Base-by-base conservation (phyloP, 495 filamentous ascomycete species). In the Lepraria neglecta region DNA sequence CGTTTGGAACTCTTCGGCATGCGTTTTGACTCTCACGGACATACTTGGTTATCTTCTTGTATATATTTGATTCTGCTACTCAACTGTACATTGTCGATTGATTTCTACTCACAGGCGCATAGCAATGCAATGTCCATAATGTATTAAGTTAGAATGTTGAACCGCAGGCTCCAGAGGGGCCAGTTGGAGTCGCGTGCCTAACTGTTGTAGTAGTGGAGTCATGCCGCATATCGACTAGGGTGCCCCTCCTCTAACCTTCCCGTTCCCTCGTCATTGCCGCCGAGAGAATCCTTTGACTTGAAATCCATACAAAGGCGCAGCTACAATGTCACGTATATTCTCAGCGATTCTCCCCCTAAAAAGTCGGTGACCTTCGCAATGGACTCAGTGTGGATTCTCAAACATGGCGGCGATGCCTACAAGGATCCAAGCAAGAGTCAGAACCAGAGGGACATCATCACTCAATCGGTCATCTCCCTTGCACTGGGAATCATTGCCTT, bases 401-500 rank as follows among this genome's bases (percentile, higher is more conserved):
- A 15, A n/a, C 11, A 28, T 1, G 50, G 28, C 30, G 53, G 43
- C 27, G 59, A 63, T 42, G 40, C 33, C 7, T 60, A 60, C 35
- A 40, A 55, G n/a, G 56, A 62, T 27, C 48, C 59, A 21, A 67
- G 72, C 63, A 74, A 76, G 59, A 73, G 69, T 12, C 67, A 65
- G 19, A 71, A 74, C 28, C 74, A 77, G 17, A 74, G 82, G 28
- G 82, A 87, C 70, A 72, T 83, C 19, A 75, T 68, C 55, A 84
- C 84, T 33, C 85, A 88, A 64, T 74, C 83, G 28, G 73, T 78
- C 40, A 73, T 88, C 38, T 87, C 84, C 50, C 69, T 77, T 43
- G 73, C 75, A 19, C 65, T 88, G 4, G 85, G 85, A 4, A 59
- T 85, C 24, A 65, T 70, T 28, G 84, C 85, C 28, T 88, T 88